Conservation (phyloP, 306 rosid species). For the Cicer cuneatum region DNA sequence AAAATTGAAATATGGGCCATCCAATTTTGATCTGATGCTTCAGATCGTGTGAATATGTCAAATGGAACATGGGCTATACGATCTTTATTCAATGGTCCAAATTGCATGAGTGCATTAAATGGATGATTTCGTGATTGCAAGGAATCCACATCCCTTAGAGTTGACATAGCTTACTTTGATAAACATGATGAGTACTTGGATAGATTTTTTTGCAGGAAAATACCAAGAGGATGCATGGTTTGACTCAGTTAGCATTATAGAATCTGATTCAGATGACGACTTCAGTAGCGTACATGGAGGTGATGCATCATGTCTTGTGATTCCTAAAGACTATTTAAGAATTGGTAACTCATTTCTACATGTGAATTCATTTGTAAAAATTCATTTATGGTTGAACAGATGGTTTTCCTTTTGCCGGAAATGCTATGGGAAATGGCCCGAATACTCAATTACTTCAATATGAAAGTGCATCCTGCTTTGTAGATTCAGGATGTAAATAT, state of each 20-base stretch:
- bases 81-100: not conserved
- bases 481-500: constrained; percentile 62
- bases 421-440: constrained; percentile 58
- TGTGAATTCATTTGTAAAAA: constrained; percentile 17
- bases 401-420: constrained; percentile 60
- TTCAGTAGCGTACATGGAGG: constrained; percentile 92
- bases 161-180: constrained; percentile 30
- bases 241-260: constrained; percentile 79
- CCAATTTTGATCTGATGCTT: not conserved
- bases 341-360: not conserved
- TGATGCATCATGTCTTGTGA: constrained; percentile 43
- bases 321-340: constrained; percentile 11
- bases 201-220: constrained; percentile 53
- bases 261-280: constrained; percentile 90
- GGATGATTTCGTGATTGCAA: not conserved
- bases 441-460: constrained; percentile 70
- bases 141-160: not conserved
- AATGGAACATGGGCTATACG: not conserved
- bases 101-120: not conserved
- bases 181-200: constrained; percentile 22
- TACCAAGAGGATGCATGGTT: constrained; percentile 89
- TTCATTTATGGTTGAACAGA: constrained; percentile 54
- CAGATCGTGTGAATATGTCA: not conserved
- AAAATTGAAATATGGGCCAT: not conserved
- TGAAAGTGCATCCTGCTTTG: constrained; percentile 70